phyloP scores from a whole-genome alignment of 768 basidiomycete species.

The Phanerodontia chrysosporium region DNA sequence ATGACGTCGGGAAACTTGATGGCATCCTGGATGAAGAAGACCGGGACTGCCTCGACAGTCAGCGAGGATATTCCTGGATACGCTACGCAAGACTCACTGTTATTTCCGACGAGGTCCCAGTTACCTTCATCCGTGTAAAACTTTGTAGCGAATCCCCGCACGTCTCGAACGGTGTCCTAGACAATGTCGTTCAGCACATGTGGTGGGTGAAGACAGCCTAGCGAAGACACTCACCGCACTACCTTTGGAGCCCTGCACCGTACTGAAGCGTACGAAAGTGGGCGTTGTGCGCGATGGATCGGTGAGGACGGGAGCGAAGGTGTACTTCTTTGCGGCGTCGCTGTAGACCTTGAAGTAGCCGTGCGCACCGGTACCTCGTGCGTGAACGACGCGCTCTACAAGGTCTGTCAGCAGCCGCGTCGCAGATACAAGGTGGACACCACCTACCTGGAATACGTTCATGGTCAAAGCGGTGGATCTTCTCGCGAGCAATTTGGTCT shows the following conservation, averaged over 20 bases:
- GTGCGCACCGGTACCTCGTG: conserved; percentile 71
- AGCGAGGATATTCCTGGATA: too few species aligned
- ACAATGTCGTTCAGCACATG: not conserved
- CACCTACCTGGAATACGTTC: conserved; percentile 79
- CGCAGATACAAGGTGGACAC: not conserved
- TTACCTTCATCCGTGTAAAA: conserved; percentile 85
- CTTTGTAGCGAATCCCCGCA: conserved; percentile 81
- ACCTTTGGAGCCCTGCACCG: conserved; percentile 79
- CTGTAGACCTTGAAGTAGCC: conserved; percentile 78
- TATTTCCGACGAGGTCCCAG: conserved; percentile 84
- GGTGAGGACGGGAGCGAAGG: conserved; percentile 65
- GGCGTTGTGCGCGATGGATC: conserved; percentile 72
- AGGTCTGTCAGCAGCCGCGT: not conserved
- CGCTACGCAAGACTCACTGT: conserved; percentile 34
- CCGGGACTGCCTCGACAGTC: too few species aligned
- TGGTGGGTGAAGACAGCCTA: not conserved
- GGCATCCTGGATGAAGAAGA: conserved; percentile 79
- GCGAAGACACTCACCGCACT: conserved; percentile 56
- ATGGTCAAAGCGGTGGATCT: conserved; percentile 78
- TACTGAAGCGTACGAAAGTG: conserved; percentile 80
- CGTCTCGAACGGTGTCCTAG: conserved; percentile 75
- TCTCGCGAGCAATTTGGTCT: conserved; percentile 66
- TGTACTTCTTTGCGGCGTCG: conserved; percentile 65
- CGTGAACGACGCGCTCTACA: conserved; percentile 71
- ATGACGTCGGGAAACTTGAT: conserved; percentile 86